Conservation (phyloP, 208 protist species). For the Zelonia costaricensis region DNA sequence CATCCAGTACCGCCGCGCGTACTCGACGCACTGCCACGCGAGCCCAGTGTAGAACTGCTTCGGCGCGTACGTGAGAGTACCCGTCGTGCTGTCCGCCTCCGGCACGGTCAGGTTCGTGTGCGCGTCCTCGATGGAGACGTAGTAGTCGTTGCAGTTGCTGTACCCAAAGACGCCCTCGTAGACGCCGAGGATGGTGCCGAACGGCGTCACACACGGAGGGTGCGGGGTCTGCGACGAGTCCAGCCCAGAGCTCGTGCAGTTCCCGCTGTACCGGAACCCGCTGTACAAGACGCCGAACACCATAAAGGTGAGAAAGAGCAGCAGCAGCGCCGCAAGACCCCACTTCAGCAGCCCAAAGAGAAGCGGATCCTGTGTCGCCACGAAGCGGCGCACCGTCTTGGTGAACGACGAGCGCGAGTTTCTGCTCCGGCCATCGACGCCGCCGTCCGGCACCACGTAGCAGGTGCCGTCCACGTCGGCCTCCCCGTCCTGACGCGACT, state of each 20-base stretch:
- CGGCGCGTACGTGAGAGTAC: not conserved
- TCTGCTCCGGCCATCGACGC: not conserved
- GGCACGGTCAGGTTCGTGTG: constrained; percentile 23
- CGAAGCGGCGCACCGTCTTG: constrained; percentile 7
- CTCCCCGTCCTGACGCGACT: no score
- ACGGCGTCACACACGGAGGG: constrained; percentile 21
- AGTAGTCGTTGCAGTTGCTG: constrained; percentile 71
- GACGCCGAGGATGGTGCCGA: constrained; percentile 58
- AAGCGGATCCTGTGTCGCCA: constrained; percentile 25
- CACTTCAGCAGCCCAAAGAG: constrained; percentile 28
- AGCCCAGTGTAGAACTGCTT: constrained; percentile 36
- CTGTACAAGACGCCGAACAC: constrained; percentile 25
- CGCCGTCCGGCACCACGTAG: not conserved
- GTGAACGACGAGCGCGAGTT: not conserved
- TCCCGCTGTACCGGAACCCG: constrained; percentile 5
- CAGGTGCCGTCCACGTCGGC: not conserved
- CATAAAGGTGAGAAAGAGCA: constrained; percentile 24
- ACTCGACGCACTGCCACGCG: constrained; percentile 89
- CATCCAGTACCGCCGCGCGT: constrained; percentile 87
- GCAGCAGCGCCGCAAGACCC: constrained; percentile 11
- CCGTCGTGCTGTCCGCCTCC: not conserved
- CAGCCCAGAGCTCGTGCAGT: not conserved
- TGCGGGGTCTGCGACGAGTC: not conserved
- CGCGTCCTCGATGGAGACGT: constrained; percentile 26
- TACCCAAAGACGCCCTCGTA: constrained; percentile 53